phyloP scores from a whole-genome alignment of 441 rosid species.

The Adansonia rubrostipa region DNA sequence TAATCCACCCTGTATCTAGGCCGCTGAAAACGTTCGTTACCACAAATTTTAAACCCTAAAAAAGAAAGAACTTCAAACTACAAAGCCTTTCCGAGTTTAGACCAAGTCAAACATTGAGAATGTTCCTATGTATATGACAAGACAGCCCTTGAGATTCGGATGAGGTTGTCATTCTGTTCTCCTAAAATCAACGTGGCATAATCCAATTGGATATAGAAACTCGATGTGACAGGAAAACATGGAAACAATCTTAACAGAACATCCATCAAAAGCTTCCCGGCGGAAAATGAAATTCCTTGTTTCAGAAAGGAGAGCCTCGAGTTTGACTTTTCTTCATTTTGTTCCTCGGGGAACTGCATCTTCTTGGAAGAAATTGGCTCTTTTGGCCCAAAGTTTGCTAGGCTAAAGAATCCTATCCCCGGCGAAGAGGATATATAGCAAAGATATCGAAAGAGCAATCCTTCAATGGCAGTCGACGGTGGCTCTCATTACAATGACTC shows the following conservation, averaged over 20 bases:
- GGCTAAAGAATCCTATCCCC: conserved; percentile 30
- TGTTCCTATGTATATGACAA: background rate
- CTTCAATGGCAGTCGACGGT: conserved; percentile 32
- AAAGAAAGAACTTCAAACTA: background rate
- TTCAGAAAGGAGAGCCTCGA: background rate
- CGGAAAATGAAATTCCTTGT: background rate
- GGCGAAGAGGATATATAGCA: conserved; percentile 14
- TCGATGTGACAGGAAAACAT: background rate
- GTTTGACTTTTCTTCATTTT: background rate
- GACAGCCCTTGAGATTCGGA: background rate
- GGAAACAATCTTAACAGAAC: background rate
- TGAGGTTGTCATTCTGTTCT: background rate
- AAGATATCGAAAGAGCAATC: background rate
- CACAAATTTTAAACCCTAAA: background rate
- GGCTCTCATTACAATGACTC: conserved; percentile 36
- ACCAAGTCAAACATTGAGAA: background rate
- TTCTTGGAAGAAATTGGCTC: conserved; percentile 33
- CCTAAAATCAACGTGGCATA: background rate
- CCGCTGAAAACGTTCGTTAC: background rate
- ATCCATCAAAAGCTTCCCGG: background rate
- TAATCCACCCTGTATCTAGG: background rate
- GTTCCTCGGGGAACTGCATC: background rate
- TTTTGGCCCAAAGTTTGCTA: conserved; percentile 25
- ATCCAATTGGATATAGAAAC: background rate
- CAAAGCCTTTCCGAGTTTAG: background rate